Percentiles rank a stretch among this genome's conserved stretches.
Conservation (phyloP, 1,284 basidiomycete genomes). For the Vanrija sp. region DNA sequence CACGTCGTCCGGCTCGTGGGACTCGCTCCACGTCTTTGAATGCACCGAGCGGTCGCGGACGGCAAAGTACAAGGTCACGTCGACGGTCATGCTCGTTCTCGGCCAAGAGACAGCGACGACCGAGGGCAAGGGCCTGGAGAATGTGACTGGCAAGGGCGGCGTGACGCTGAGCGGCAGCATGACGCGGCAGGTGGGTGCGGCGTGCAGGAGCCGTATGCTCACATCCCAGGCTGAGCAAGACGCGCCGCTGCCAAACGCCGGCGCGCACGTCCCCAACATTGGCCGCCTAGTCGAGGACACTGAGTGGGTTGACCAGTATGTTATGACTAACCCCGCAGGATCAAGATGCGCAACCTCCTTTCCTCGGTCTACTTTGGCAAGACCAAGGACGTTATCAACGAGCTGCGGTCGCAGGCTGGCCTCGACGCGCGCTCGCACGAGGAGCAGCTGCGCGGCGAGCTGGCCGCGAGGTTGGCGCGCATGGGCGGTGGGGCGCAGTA, state of each 20-base stretch:
- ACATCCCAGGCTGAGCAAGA: conserved; percentile 72
- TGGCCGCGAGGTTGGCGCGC: conserved; percentile 60
- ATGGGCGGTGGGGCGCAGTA: conserved; percentile 28
- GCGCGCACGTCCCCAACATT: conserved; percentile 85
- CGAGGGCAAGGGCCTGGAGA: conserved; percentile 31
- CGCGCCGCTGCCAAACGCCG: conserved; percentile 67
- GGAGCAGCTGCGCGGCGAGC: conserved; percentile 84
- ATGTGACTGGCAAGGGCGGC: conserved; percentile 59
- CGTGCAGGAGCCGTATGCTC: background rate
- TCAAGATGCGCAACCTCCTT: conserved; percentile 93
- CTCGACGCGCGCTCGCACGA: conserved; percentile 77
- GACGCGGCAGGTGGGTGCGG: conserved; percentile 74
- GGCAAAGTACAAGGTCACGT: conserved; percentile 95
- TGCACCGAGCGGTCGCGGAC: conserved; percentile 80
- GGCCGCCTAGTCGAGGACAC: conserved; percentile 96
- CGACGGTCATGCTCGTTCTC: conserved; percentile 95
- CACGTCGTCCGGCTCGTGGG: conserved; percentile 63
- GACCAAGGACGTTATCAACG: conserved; percentile 89
- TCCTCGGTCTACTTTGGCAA: conserved; percentile 99
- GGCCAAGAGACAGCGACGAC: conserved; percentile 53
- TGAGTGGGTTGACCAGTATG: conserved; percentile 57
- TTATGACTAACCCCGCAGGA: conserved; percentile 40
- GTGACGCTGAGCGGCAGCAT: conserved; percentile 89
- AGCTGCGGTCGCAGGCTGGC: conserved; percentile 81
- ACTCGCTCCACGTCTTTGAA: conserved; percentile 98